These are phyloP conservation scores for Alternaria infectoria DNA, from an alignment of 2,329 filamentous ascomycete species.

Conservation along the genomic window DNA sequence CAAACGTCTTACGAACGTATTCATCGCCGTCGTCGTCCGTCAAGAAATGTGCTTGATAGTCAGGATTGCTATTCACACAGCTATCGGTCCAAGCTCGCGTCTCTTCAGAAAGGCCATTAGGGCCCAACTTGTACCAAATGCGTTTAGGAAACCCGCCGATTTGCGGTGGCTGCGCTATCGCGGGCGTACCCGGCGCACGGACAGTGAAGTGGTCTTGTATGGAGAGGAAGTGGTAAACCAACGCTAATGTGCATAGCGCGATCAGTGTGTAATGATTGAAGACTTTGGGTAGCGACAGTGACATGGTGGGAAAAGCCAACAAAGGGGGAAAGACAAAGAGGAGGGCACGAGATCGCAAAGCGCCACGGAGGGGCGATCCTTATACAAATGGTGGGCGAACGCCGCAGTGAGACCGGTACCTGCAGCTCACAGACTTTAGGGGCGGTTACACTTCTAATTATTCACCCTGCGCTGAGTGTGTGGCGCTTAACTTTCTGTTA, in stretches of 20 bases:
- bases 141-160: slow-evolving; percentile 35
- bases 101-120: slow-evolving; percentile 42
- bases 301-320: not conserved
- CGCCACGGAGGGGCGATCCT: not conserved
- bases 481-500: not conserved
- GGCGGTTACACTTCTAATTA: not conserved
- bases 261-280: slow-evolving; percentile 2
- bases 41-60: slow-evolving; percentile 37
- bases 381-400: not conserved
- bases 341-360: not conserved
- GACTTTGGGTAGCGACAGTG: not conserved
- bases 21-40: slow-evolving; percentile 40
- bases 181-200: not conserved
- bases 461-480: not conserved
- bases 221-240: slow-evolving; percentile 6
- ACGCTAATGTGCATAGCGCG: slow-evolving; percentile 1
- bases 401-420: not conserved
- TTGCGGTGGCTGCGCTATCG: not conserved
- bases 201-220: not conserved
- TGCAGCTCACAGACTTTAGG: not conserved
- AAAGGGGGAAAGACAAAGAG: not conserved
- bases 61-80: slow-evolving; percentile 39
- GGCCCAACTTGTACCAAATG: slow-evolving; percentile 51
- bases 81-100: slow-evolving; percentile 40
- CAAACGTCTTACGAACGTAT: slow-evolving; percentile 44